Evolutionary conservation across 805 yeast genomes (phyloP).

Genomic region (Jamesozyma rosinii): DNA sequence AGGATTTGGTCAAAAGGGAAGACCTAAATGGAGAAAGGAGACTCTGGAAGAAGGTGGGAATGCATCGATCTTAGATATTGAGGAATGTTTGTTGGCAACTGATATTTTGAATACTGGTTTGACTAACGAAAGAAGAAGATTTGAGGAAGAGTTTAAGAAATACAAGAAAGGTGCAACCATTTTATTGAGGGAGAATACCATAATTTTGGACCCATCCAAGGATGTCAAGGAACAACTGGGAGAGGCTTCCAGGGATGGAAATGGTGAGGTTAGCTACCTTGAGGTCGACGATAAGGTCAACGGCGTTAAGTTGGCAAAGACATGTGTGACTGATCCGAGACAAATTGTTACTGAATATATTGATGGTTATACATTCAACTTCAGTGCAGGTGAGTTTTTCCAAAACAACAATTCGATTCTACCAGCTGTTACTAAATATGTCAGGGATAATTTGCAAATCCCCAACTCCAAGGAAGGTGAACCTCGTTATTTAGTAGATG

Average conservation of each 20-base stretch:
- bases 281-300: constrained; percentile 26
- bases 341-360: constrained; percentile 72
- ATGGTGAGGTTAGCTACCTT: constrained; percentile 33
- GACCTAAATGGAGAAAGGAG: constrained; percentile 55
- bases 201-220: constrained; percentile 25
- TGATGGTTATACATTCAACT: constrained; percentile 69
- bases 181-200: constrained; percentile 70
- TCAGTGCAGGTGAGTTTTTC: constrained; percentile 91
- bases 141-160: constrained; percentile 37
- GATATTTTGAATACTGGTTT: constrained; percentile 65
- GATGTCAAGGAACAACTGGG: constrained; percentile 30
- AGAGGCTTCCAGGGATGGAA: constrained; percentile 39
- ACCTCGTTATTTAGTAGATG: constrained; percentile 74
- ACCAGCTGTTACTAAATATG: constrained; percentile 75
- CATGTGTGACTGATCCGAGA: constrained; percentile 72
- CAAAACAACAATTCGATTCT: constrained; percentile 90
- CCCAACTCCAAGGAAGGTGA: constrained; percentile 34
- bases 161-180: constrained; percentile 80
- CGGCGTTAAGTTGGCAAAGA: constrained; percentile 38
- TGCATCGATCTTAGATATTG: constrained; percentile 71
- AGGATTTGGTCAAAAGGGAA: constrained; percentile 85
- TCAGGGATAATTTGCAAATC: constrained; percentile 55
- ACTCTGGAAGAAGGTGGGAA: constrained; percentile 45
- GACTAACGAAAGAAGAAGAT: constrained; percentile 52
- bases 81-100: constrained; percentile 89